Evolutionary conservation across 345 rosid genomes (phyloP), one percentile per base, ranked within the genome.

Genomic region (Salix dunnii): DNA sequence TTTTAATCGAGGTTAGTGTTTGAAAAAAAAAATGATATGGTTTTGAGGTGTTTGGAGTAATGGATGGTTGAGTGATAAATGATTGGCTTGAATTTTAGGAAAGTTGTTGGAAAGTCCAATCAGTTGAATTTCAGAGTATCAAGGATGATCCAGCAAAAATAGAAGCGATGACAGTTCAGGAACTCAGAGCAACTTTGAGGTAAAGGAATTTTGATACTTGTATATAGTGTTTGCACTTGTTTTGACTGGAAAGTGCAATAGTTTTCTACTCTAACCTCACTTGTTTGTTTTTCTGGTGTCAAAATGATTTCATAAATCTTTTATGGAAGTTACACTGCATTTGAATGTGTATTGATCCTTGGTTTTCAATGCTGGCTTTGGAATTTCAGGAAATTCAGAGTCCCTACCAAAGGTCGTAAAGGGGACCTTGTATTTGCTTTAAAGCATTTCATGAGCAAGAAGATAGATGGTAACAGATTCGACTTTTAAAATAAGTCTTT

Each of bases 341-440:
- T 38, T 68, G 12, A 38, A 11, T 21, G 27, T 38, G 46, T 74
- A 75, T 81, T 68, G 67, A n/a, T 35, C 43, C 60, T 21, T 21
- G n/a, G 25, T 66, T 10, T 16, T 12, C 2, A 67, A 25, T 72
- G 28, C 16, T 67, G 25, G 6, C 49, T 43, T 28, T 5, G 16
- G 33, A 78, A 35, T 42, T 72, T 35, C 81, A 93, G 99, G 94
- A 84, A 81, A 75, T 75, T 80, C 79, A 96, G 99, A 66, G 46
- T 92, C 78, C 89, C 99, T 63, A 88, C 87, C 53, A 91, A 85
- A 84, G 94, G 99, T 76, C 84, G 86, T 60, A 93, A 93, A 83
- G 67, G 43, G n/a, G 93, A 91, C 38, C 96, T 93, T 62, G 82
- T 96, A 68, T 85, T 90, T 68, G 83, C 97, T 78, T 83, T 93